Evolutionary conservation across 106 monocot genomes (phyloP).

Genomic region (Amphibolis antarctica): DNA sequence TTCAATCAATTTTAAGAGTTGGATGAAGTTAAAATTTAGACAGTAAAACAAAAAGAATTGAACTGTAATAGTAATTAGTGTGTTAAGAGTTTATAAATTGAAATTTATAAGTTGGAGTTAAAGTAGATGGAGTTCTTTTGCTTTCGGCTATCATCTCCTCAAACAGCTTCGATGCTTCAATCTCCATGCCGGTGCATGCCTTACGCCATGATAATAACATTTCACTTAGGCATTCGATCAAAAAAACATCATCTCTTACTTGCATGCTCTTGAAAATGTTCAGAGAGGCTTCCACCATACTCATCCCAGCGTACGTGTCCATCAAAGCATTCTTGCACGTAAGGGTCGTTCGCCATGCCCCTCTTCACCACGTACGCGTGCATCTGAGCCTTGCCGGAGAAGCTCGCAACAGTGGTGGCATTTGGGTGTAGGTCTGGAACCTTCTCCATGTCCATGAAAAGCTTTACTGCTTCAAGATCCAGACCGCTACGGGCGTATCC

Average conservation of each 20-base stretch:
- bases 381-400: slow-evolving; percentile 51
- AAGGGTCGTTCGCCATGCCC: slow-evolving; percentile 46
- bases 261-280: slow-evolving; percentile 54
- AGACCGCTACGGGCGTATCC: slow-evolving; percentile 61
- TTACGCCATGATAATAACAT: slow-evolving; percentile 78
- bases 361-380: slow-evolving; percentile 82
- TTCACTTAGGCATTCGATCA: slow-evolving; percentile 67
- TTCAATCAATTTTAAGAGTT: too few relatives aligned
- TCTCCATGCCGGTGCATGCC: slow-evolving; percentile 80
- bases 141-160: slow-evolving; percentile 29
- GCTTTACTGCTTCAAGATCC: slow-evolving; percentile 45
- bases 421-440: slow-evolving; percentile 49
- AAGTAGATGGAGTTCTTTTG: too few relatives aligned
- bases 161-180: slow-evolving; percentile 47
- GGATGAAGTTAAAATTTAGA: too few relatives aligned
- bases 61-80: too few relatives aligned
- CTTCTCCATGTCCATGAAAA: slow-evolving; percentile 63
- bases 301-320: slow-evolving; percentile 80
- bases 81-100: too few relatives aligned
- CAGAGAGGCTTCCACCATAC: slow-evolving; percentile 41
- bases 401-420: slow-evolving; percentile 72
- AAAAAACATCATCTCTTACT: slow-evolving; percentile 58
- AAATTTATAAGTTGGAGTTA: too few relatives aligned
- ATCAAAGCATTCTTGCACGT: slow-evolving; percentile 86
- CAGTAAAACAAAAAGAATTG: too few relatives aligned